These are phyloP conservation scores for Torulaspora quercuum DNA, from an alignment of 805 yeast species.

Conservation along the genomic window DNA sequence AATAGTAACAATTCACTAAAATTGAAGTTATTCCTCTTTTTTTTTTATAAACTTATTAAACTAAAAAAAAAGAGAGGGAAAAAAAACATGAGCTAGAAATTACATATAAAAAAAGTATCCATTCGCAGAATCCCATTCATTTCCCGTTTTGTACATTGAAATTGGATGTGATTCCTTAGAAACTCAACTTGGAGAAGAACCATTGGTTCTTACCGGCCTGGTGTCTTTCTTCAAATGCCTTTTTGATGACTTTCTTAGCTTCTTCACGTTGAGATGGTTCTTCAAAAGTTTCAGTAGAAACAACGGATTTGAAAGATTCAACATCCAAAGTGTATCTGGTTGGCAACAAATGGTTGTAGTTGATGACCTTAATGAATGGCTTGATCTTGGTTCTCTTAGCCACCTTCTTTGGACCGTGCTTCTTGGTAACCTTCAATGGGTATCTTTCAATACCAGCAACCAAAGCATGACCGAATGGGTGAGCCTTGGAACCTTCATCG, in stretches of 20 bases:
- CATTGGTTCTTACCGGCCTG: constrained; percentile 99
- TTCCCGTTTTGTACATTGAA: constrained; percentile 13
- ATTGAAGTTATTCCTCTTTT: constrained; percentile 17
- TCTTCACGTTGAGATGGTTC: constrained; percentile 99
- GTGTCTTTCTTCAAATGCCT: constrained; percentile 99
- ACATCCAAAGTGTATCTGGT: constrained; percentile 98
- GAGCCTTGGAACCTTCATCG: constrained; percentile 98
- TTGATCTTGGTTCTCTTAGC: constrained; percentile 97
- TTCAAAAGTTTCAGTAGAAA: constrained; percentile 88
- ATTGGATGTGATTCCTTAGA: constrained; percentile 46
- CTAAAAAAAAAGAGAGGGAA: constrained; percentile 17
- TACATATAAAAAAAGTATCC: constrained; percentile 18
- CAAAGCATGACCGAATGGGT: constrained; percentile 98
- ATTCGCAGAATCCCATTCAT: constrained; percentile 16
- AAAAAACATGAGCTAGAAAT: constrained; percentile 20
- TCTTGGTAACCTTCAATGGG: constrained; percentile 94
- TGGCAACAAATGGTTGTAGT: constrained; percentile 99
- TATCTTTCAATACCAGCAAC: constrained; percentile 99
- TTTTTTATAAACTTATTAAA: constrained; percentile 11
- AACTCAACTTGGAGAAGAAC: constrained; percentile 98
- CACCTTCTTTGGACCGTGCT: constrained; percentile 91
- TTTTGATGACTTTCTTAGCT: constrained; percentile 98
- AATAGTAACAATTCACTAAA: constrained; percentile 5
- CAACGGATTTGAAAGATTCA: constrained; percentile 87
- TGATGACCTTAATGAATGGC: constrained; percentile 98